Evolutionary conservation across 306 rosid species (phyloP), one percentile per base, ranked within the genome.

Genomic region (Malus sieversii): DNA sequence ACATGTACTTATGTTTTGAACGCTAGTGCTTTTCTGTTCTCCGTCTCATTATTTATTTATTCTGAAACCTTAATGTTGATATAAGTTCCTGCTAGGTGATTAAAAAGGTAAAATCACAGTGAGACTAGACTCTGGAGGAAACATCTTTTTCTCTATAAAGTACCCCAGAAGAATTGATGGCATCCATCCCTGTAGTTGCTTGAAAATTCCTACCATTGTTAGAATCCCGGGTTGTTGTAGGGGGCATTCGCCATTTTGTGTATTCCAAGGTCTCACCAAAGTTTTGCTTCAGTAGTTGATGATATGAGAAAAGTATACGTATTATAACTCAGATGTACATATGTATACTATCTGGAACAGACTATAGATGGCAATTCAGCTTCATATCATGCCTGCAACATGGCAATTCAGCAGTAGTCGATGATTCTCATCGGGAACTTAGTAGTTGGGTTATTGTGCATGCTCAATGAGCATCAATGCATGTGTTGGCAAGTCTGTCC

Each of bases 401-500:
- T 73, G 79, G 78, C n/a, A n/a, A n/a, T n/a, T n/a, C n/a, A n/a
- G n/a, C n/a, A n/a, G 22, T 73, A 55, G 81, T 79, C 40, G 74
- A 72, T 80, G 84, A 84, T 85, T 68, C 52, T 44, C n/a, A 61
- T 57, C 73, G 68, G 75, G 77, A 59, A 78, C 67, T 78, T 68
- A 72, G 67, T 78, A 68, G 78, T 79, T 68, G 74, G 77, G 85
- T 66, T 81, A 71, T 64, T 42, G 73, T 82, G 82, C 85, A 77
- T 86, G 79, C 81, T 64, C 79, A 46, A 45, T 78, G 85, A 86
- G 87, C 85, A 84, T 85, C 63, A 71, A 72, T 70, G 84, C 81
- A 71, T 84, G 79, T 81, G 80, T 85, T 88, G 78, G 85, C 84
- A 76, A 87, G 84, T 77, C 80, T 83, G 86, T 82, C 80, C 87